Percentiles rank a stretch among this genome's conserved stretches.
Evolutionary conservation across 768 basidiomycete genomes (phyloP).

Genomic region (Dacryopinax primogenitus): DNA sequence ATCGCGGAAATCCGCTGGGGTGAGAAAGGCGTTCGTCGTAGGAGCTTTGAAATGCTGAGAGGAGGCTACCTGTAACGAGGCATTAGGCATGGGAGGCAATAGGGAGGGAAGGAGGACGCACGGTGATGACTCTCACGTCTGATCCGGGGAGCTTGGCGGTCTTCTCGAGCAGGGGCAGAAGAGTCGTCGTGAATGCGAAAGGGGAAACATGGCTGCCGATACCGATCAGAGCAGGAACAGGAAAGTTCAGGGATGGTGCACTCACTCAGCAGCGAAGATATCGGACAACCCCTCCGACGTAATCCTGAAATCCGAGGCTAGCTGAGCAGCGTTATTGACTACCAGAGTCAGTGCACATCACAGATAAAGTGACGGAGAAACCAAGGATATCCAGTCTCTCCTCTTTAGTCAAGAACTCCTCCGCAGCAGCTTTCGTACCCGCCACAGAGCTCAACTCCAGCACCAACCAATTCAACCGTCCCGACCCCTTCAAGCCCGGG

Average conservation of each 20-base stretch:
- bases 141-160: conserved; percentile 38
- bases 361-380: conserved; percentile 21
- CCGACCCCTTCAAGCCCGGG: conserved; percentile 25
- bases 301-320: not conserved
- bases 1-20: not conserved
- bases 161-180: conserved; percentile 40
- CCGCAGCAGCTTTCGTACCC: conserved; percentile 36
- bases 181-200: conserved; percentile 40
- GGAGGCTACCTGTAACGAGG: not conserved
- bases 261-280: not conserved
- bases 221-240: not conserved
- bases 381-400: conserved; percentile 42
- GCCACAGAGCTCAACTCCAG: conserved; percentile 41
- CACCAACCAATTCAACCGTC: conserved; percentile 39
- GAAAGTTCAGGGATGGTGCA: too few species aligned
- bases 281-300: conserved; percentile 9
- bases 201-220: conserved; percentile 40
- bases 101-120: conserved; percentile 22
- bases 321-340: conserved; percentile 44
- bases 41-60: not conserved
- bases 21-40: not conserved
- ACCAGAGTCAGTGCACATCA: not conserved
- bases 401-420: conserved; percentile 40
- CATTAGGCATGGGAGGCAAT: not conserved
- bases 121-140: conserved; percentile 53